phyloP scores from a whole-genome alignment of 495 filamentous ascomycete genomes.

The Aspergillus leporis region DNA sequence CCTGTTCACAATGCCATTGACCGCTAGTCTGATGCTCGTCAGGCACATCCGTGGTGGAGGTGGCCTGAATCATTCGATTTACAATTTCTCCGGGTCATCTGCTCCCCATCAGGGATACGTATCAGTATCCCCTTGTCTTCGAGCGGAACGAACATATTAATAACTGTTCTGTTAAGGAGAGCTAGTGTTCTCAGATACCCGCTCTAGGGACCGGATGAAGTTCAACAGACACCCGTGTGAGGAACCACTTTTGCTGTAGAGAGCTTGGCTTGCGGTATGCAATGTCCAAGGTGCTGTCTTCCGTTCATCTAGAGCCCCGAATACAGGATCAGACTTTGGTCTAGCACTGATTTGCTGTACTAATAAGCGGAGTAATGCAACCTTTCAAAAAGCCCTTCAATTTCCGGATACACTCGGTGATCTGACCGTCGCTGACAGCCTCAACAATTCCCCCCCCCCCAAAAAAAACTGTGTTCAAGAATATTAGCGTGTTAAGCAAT shows the following conservation, averaged over 20 bases:
- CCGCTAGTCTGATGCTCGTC: not conserved
- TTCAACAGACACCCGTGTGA: too few relatives aligned
- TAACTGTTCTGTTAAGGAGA: not conserved
- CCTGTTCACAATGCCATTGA: not conserved
- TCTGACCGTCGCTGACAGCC: not conserved
- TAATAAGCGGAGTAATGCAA: not conserved
- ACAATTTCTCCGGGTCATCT: not conserved
- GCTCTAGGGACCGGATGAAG: too few relatives aligned
- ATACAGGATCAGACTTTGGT: not conserved
- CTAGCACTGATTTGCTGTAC: not conserved
- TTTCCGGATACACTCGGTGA: slow-evolving; percentile 2
- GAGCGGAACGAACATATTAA: not conserved
- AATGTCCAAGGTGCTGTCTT: not conserved
- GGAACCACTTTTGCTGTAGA: not conserved
- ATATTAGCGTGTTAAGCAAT: slow-evolving; percentile 7
- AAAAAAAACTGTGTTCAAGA: slow-evolving; percentile 1
- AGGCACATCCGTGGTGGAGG: not conserved
- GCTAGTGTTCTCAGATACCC: too few relatives aligned
- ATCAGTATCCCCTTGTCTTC: not conserved
- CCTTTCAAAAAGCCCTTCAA: not conserved
- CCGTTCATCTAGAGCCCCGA: not conserved
- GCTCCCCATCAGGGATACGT: not conserved
- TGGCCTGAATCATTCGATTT: not conserved
- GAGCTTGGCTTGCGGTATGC: not conserved
- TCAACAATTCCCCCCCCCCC: not conserved